Conservation (phyloP, 2,329 filamentous ascomycete genomes). For the Colletotrichum liaoningense region DNA sequence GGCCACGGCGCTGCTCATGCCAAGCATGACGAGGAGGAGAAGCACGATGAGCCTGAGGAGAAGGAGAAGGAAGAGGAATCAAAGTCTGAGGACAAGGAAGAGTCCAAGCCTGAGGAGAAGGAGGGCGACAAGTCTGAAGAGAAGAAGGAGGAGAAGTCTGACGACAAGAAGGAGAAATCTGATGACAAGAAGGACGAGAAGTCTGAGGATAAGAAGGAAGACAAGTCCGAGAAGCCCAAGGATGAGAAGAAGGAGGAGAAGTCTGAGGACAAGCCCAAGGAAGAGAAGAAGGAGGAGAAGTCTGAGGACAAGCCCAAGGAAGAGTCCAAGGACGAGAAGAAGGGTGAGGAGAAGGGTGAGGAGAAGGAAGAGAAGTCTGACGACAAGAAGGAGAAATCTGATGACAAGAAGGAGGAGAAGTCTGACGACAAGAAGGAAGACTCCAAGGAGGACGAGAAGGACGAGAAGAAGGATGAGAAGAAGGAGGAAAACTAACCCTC, state of each 20-base stretch:
- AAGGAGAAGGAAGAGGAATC: constrained; percentile 10
- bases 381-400: constrained; percentile 36
- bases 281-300: constrained; percentile 25
- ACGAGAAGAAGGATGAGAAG: constrained; percentile 39
- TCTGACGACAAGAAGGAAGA: background rate
- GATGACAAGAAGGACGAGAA: constrained; percentile 22
- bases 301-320: constrained; percentile 4
- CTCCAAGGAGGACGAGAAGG: constrained; percentile 36
- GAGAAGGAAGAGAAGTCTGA: too few species aligned
- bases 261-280: constrained; percentile 17
- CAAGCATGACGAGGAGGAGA: constrained; percentile 20
- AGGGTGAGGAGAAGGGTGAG: constrained; percentile 40
- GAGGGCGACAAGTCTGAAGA: constrained; percentile 38
- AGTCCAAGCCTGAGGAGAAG: constrained; percentile 40
- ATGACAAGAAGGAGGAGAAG: too few species aligned
- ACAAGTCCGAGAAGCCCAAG: constrained; percentile 32
- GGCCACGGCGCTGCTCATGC: constrained; percentile 20
- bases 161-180: too few species aligned
- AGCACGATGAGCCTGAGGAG: constrained; percentile 25
- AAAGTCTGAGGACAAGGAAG: background rate
- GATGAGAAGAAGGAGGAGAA: constrained; percentile 26
- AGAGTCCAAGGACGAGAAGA: constrained; percentile 32
- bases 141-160: constrained; percentile 22
- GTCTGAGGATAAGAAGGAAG: constrained; percentile 37
- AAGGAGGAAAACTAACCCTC: constrained; percentile 27